A percentile compares a stretch with the other conserved stretches of the same genome.
Evolutionary conservation across 2,329 filamentous ascomycete genomes (phyloP).

Genomic region (Exophiala bonariae): DNA sequence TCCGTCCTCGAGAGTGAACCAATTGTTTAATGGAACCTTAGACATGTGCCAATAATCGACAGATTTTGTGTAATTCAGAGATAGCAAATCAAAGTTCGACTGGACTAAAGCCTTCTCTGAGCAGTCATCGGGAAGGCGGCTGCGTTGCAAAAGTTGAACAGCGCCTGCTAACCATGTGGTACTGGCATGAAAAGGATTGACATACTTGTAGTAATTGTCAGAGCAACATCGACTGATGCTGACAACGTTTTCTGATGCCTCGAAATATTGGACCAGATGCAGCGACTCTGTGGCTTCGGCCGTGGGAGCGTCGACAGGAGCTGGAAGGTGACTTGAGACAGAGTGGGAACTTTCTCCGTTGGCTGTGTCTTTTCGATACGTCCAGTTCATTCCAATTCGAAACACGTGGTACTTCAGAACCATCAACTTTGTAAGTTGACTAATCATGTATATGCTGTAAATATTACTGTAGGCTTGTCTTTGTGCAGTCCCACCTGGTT

Average conservation of each 20-base stretch:
- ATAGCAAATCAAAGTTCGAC: constrained; percentile 26
- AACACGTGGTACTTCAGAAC: constrained; percentile 35
- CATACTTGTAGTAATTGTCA: constrained; percentile 31
- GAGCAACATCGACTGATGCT: constrained; percentile 26
- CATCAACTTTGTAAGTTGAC: constrained; percentile 37
- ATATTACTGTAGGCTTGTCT: constrained; percentile 27
- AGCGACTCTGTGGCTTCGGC: constrained; percentile 2
- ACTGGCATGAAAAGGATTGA: constrained; percentile 36
- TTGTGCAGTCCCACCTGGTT: not conserved
- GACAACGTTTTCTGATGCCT: constrained; percentile 33
- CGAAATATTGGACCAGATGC: constrained; percentile 31
- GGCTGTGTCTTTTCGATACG: not conserved
- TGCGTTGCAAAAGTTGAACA: constrained; percentile 30
- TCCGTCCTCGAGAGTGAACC: not conserved
- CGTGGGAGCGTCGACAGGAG: not conserved
- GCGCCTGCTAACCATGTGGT: constrained; percentile 37
- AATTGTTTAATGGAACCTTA: not conserved
- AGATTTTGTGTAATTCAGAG: constrained; percentile 29
- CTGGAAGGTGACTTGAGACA: not conserved
- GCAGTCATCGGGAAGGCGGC: not conserved
- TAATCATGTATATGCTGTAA: constrained; percentile 38
- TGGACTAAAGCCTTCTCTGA: not conserved
- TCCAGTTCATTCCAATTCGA: constrained; percentile 13
- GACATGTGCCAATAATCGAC: constrained; percentile 30
- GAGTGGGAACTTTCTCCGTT: not conserved